Percentiles rank a stretch among this genome's conserved stretches.
These are phyloP conservation scores for Talaromyces sp. DNA, from an alignment of 2,329 filamentous ascomycete species.

Conservation along the genomic window DNA sequence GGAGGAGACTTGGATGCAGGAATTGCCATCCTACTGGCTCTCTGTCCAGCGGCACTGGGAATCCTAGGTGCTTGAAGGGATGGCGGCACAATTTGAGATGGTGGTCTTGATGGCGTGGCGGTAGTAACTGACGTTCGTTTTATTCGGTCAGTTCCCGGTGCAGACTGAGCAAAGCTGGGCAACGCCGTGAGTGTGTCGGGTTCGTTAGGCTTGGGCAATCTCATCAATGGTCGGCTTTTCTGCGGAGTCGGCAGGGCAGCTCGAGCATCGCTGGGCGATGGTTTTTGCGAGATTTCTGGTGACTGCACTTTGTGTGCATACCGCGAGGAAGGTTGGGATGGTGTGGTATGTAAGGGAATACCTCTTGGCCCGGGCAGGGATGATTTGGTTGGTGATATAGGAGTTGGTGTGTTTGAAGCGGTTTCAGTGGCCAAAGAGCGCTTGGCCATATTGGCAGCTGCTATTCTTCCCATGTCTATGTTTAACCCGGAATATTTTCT, in stretches of 20 bases:
- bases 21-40: background rate
- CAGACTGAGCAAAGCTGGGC: constrained; percentile 3
- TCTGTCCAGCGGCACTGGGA: background rate
- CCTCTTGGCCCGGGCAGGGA: constrained; percentile 3
- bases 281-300: constrained; percentile 1
- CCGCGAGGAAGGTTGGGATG: background rate
- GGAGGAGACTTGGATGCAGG: background rate
- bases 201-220: constrained; percentile 4
- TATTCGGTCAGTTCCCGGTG: constrained; percentile 3
- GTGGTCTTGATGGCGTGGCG: background rate
- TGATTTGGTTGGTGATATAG: constrained; percentile 6
- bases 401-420: background rate
- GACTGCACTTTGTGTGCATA: background rate
- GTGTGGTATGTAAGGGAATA: background rate
- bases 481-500: background rate
- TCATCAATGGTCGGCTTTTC: background rate
- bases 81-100: background rate
- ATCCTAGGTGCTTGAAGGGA: background rate
- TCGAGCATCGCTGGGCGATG: background rate
- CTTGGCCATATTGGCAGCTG: background rate
- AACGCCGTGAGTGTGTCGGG: background rate
- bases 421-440: constrained; percentile 3
- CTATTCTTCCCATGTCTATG: background rate
- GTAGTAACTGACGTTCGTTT: background rate
- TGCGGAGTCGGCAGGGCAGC: constrained; percentile 1